Base-by-base conservation (phyloP, 2,329 filamentous ascomycete genomes). In the Dothidotthia symphoricarpi region DNA sequence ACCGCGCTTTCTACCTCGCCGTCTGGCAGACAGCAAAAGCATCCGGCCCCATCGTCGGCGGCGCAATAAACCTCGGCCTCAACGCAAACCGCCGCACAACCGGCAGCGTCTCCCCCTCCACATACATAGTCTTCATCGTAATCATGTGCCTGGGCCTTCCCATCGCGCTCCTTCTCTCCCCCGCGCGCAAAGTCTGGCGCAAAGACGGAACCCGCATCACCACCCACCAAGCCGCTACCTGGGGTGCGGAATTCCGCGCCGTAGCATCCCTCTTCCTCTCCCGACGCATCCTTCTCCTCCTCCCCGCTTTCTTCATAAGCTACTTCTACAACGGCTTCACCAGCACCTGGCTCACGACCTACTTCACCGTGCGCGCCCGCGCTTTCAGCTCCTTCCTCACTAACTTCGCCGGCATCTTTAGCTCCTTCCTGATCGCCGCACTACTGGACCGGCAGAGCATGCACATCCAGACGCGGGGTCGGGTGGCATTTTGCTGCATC, bases 1-100 rank as follows among this genome's bases (percentile, higher is more conserved):
- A 67, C 35, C 58, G 64, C 14, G 64, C 61, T 0, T 66, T 66
- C 41, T 66, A 62, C 34, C 52, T 66, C 14, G 62, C 61, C 8
- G 41, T 66, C 24, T 66, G 62, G 62, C 61, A 64, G 39, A 57
- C 55, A 6, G 61, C 61, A 5, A 64, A 64, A 36, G 60, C 61
- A 6, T 48, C 59, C 31, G 62, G 62, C 8, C 62, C 62, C 13
- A 72, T 76, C 16, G 67, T 78, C 6, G 75, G 75, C 9, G 75
- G 74, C 3, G 67, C 72, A 2, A 75, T 77, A 43, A 71, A 72
- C 14, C 61, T 77, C 2, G 75, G 68, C 1, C 51, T 77, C 8
- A 77, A 75, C 45, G 58, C 64, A 17, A 59, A 58, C 24, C 51
- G 59, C 9, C 60, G 64, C 15, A 63, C 67, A 0, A 50, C 55